phyloP scores from a whole-genome alignment of 176 grass and related monocot species.

The Phragmites australis region DNA sequence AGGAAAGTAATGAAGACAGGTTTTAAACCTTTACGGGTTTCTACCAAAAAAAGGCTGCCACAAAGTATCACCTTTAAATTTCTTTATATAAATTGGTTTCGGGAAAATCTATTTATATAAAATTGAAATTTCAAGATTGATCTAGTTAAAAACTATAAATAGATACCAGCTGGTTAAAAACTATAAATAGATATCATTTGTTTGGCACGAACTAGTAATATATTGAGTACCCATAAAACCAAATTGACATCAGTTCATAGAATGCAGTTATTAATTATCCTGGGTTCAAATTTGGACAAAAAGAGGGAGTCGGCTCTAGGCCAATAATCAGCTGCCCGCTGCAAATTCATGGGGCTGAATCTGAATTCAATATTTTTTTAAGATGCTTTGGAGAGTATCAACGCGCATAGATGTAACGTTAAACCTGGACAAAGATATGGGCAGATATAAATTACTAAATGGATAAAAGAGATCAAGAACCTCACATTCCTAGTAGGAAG shows the following conservation, averaged over 20 bases:
- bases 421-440: constrained; percentile 21
- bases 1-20: neutral
- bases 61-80: neutral
- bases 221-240: neutral
- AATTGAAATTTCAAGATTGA: neutral
- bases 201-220: neutral
- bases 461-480: constrained; percentile 28
- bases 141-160: neutral
- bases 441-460: constrained; percentile 21
- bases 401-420: neutral
- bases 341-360: neutral
- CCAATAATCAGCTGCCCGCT: neutral
- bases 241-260: neutral
- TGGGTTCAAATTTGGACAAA: neutral
- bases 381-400: neutral
- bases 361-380: constrained; percentile 9
- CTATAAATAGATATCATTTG: neutral
- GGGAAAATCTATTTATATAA: neutral
- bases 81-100: neutral
- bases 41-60: neutral
- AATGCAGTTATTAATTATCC: constrained; percentile 12
- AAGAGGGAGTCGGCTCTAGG: neutral
- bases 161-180: neutral
- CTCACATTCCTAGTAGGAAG: constrained; percentile 95
- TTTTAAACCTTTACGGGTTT: neutral